Base-by-base conservation (phyloP, 495 filamentous ascomycete species). In the Pyrenula massariospora region DNA sequence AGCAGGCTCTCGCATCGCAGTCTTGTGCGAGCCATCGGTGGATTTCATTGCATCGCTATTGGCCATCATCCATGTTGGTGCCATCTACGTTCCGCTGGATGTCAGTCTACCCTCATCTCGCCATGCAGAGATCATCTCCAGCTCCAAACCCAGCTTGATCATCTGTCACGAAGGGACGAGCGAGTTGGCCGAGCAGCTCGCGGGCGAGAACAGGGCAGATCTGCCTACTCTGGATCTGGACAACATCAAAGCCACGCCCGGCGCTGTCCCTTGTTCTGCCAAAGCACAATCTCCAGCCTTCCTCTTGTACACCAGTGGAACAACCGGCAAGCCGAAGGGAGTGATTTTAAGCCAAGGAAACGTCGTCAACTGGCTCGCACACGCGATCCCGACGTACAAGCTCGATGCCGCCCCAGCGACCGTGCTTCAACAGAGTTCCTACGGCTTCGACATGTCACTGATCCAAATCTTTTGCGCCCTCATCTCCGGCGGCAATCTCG, bases 1-100 rank as follows among this genome's bases (percentile, higher is more conserved):
- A 22, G 12, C 50, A 25, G 54, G 50, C 23, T 59, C 60, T 42
- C 54, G 57, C 11, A 42, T 42, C 31, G 31, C 31, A 42, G 31
- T 42, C 31, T 42, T 42, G 31, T 42, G 31, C 31, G 50, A 52
- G 25, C 56, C 77, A 0, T 23, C 57, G 0, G 10, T 61, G 0
- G 68, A 78, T 24, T 76, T 68, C 68, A 58, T 74, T 12, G 67
- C 58, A n/a, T 77, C 75, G 0, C 48, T 79, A 25, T 67, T 79
- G 1, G 76, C 71, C 11, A 71, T 79, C 48, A 53, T 73, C 54
- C 61, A 68, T 0, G 23, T 74, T 42, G 77, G 75, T 0, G 69
- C 58, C 1, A 57, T 68, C 2, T 79, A 78, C 50, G 62, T 78
- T 0, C 78, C 78, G 0, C 56, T 81, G 11, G 75, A 79, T 49